Evolutionary conservation across 2,329 filamentous ascomycete species (phyloP).

Genomic region (Drechslerella dactyloides): DNA sequence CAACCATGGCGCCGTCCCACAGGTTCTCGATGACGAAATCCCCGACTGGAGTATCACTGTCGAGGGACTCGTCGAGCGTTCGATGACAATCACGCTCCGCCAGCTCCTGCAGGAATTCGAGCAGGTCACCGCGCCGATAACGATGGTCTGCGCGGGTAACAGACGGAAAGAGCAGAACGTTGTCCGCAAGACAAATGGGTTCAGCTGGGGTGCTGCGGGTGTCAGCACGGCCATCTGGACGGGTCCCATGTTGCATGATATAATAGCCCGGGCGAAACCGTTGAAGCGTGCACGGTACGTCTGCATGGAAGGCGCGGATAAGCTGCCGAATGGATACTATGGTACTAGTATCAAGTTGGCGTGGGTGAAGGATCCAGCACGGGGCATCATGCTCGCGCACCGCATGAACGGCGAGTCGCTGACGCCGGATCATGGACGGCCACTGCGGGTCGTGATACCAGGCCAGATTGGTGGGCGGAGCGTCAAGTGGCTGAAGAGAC

Average conservation of each 20-base stretch:
- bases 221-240: slow-evolving; percentile 88
- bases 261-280: slow-evolving; percentile 73
- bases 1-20: slow-evolving; percentile 84
- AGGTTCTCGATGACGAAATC: slow-evolving; percentile 73
- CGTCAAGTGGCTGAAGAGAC: slow-evolving; percentile 87
- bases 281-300: slow-evolving; percentile 75
- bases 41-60: slow-evolving; percentile 81
- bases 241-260: slow-evolving; percentile 74
- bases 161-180: slow-evolving; percentile 90
- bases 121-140: slow-evolving; percentile 83
- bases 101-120: slow-evolving; percentile 77
- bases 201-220: slow-evolving; percentile 90
- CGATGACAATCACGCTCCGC: slow-evolving; percentile 72
- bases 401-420: slow-evolving; percentile 87
- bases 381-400: slow-evolving; percentile 84
- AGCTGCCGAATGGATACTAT: slow-evolving; percentile 62
- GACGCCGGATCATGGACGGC: slow-evolving; percentile 83
- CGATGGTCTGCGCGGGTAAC: slow-evolving; percentile 90
- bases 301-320: slow-evolving; percentile 89
- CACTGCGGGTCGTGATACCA: slow-evolving; percentile 80
- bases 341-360: slow-evolving; percentile 71
- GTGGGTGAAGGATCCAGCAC: slow-evolving; percentile 83
- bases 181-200: slow-evolving; percentile 88
- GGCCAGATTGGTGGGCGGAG: slow-evolving; percentile 91
- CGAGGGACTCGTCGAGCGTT: slow-evolving; percentile 82